These are phyloP conservation scores for Lactarius deliciosus DNA, from an alignment of 768 basidiomycete species.

Conservation along the genomic window DNA sequence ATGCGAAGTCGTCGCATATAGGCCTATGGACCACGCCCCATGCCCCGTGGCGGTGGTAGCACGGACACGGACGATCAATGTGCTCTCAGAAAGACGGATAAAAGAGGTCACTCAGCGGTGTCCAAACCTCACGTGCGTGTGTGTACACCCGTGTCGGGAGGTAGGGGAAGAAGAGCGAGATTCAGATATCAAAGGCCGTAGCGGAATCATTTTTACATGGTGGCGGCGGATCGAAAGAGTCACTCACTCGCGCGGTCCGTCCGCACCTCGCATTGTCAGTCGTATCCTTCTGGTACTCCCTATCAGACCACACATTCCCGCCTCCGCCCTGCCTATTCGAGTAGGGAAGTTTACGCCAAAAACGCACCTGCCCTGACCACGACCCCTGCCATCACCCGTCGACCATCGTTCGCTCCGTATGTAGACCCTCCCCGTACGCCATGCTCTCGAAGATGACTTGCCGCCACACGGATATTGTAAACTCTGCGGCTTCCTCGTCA, in stretches of 20 bases:
- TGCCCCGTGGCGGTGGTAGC: conserved; percentile 23
- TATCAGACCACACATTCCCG: conserved; percentile 21
- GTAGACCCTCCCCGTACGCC: conserved; percentile 86
- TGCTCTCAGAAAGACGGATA: conserved; percentile 20
- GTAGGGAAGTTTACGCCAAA: conserved; percentile 19
- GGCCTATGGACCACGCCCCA: conserved; percentile 27
- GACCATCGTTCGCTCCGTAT: conserved; percentile 82
- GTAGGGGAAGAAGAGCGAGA: conserved; percentile 21
- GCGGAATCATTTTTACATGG: conserved; percentile 28
- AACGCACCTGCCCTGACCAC: conserved; percentile 31
- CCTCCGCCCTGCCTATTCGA: conserved; percentile 9
- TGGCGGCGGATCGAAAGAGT: conserved; percentile 17
- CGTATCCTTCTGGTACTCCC: conserved; percentile 11
- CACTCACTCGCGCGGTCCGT: conserved; percentile 24
- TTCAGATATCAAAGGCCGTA: conserved; percentile 29
- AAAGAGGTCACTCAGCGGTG: conserved; percentile 26
- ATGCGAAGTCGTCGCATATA: conserved; percentile 6
- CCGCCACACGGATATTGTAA: conserved; percentile 81
- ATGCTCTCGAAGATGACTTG: conserved; percentile 94
- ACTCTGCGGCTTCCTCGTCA: conserved; percentile 85
- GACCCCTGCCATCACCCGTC: conserved; percentile 44
- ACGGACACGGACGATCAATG: conserved; percentile 27
- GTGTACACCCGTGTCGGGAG: conserved; percentile 1
- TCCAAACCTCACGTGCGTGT: conserved; percentile 14
- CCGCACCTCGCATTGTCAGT: conserved; percentile 18